Evolutionary conservation across 2,329 filamentous ascomycete genomes (phyloP), one percentile per base, ranked within the genome.

Genomic region (Claviceps paspali): DNA sequence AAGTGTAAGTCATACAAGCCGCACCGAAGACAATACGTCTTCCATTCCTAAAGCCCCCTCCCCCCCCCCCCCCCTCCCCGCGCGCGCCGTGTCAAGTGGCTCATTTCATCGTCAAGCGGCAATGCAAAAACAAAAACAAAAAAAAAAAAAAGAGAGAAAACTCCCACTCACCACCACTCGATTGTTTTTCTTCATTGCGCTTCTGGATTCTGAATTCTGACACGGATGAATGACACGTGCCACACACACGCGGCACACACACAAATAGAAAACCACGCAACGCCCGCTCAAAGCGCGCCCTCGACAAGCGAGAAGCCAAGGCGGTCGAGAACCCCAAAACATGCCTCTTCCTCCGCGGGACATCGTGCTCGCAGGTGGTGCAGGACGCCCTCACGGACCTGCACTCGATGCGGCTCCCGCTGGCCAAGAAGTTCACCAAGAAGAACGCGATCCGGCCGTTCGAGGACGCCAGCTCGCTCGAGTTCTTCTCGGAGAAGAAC

Each of bases 401-500:
- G 39, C 75, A 85, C 60, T 73, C 83, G 34, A 68, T 98, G 53
- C 87, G 88, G 50, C 78, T 82, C 52, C 86, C 87, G 2, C 70
- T 88, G 43, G 79, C 79, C 45, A 80, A 92, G 60, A 86, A 87
- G 48, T 94, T 98, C 65, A 83, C 77, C 61, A 98, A 96, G 73
- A 96, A 96, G 68, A 98, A 98, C 61, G 70, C 77, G 48, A 81
- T 94, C 50, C 86, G 91, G 60, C 91, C 91, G 2, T 98, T 98
- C 60, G 88, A 95, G 59, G 86, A 92, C 56, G 65, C 82, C 45
- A 68, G 79, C 21, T 88, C 82, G 37, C 73, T 96, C 47, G 85
- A 95, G 62, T 98, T 98, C 67, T 87, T 98, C 67, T 80, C 81
- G 44, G 79, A 87, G 55, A 98, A 96, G 67, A 98, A 98, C 63